These are phyloP conservation scores for Nyctanthes arbortristis DNA, from an alignment of 257 asterid species.

Conservation along the genomic window DNA sequence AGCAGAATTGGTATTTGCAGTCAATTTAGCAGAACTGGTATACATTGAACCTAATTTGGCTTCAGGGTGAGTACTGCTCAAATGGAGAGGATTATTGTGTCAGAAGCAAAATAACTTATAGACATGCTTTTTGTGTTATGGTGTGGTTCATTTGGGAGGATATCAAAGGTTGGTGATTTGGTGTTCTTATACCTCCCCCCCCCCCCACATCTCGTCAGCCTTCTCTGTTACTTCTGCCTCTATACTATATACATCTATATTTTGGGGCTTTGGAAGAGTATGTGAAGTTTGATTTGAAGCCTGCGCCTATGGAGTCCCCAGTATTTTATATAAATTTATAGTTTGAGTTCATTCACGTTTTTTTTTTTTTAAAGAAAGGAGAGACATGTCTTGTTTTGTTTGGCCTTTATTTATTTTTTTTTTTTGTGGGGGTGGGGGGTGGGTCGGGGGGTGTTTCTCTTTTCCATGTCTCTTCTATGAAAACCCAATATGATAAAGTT, in stretches of 20 bases:
- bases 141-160: background rate
- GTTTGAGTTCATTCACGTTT: conserved; percentile 3
- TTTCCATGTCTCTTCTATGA: background rate
- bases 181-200: background rate
- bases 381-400: too few species aligned
- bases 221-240: background rate
- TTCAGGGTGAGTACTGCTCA: background rate
- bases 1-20: background rate
- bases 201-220: background rate
- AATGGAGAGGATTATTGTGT: background rate
- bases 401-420: too few species aligned
- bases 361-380: conserved; percentile 17
- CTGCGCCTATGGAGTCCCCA: conserved; percentile 12
- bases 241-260: background rate
- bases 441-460: too few species aligned
- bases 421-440: too few species aligned
- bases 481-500: background rate
- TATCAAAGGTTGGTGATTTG: background rate
- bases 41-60: background rate
- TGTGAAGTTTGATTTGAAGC: conserved; percentile 12
- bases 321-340: conserved; percentile 7
- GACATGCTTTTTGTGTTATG: background rate
- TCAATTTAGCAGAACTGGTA: background rate
- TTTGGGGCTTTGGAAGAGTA: background rate
- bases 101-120: background rate